A percentile compares a stretch with the other conserved stretches of the same genome.
These are phyloP conservation scores for Cyclotella choctawhatcheeana DNA, from an alignment of 108 stramenopile species.

Conservation along the genomic window DNA sequence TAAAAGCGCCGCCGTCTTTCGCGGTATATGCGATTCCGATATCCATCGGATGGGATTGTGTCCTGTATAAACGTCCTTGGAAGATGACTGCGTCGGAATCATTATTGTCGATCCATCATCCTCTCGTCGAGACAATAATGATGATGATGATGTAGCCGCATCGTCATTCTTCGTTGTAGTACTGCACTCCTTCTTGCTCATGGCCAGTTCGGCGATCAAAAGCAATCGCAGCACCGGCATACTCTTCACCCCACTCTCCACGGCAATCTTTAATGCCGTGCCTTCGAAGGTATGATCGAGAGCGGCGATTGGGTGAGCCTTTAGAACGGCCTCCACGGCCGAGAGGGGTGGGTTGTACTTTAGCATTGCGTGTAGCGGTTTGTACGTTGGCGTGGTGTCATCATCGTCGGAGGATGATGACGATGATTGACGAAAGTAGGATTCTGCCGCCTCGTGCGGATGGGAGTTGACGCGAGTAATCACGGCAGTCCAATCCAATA, in stretches of 20 bases:
- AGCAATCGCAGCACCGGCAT: conserved; percentile 23
- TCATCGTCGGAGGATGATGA: not conserved
- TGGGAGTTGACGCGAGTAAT: conserved; percentile 25
- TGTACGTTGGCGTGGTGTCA: conserved; percentile 16
- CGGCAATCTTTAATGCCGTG: conserved; percentile 41
- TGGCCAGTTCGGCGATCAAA: conserved; percentile 42
- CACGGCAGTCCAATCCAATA: conserved; percentile 34
- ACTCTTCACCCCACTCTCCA: conserved; percentile 18
- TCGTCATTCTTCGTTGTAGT: not conserved
- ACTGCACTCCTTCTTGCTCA: conserved; percentile 24
- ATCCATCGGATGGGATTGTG: conserved; percentile 49
- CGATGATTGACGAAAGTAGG: conserved; percentile 9
- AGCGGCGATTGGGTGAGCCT: conserved; percentile 30
- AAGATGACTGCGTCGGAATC: not conserved
- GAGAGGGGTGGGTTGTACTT: conserved; percentile 28
- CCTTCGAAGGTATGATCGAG: conserved; percentile 40
- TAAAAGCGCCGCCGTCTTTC: conserved; percentile 61
- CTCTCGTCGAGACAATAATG: not conserved
- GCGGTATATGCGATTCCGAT: conserved; percentile 61
- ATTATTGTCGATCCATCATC: not conserved
- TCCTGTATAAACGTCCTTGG: conserved; percentile 10
- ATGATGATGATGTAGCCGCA: not conserved
- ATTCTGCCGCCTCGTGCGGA: conserved; percentile 30
- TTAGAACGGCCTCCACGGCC: conserved; percentile 34
- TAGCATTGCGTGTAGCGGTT: conserved; percentile 39